Evolutionary conservation across 192 early-diverging fungal species (phyloP), one percentile per base, ranked within the genome.

Genomic region (Backusella tarrabulga): DNA sequence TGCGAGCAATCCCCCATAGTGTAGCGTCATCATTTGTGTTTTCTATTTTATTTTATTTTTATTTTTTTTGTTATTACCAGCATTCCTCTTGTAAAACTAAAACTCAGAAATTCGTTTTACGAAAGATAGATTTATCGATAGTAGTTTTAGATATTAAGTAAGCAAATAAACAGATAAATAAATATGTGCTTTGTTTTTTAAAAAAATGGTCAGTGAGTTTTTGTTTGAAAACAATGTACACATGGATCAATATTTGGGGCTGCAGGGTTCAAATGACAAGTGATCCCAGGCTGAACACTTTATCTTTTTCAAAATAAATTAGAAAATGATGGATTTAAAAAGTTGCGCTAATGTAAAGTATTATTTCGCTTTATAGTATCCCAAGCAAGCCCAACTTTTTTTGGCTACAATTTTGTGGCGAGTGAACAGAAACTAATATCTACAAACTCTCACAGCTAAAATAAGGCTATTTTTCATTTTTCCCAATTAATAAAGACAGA

Each of bases 201-300:
- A 26, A 63, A 63, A 63, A 26, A 23, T 60, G 54, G 54, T 11
- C 21, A 63, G 23, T 63, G 56, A 15, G 56, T 63, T 29, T 29
- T 9, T 63, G 23, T 63, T 63, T 63, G 23, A 63, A 63, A 63
- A 63, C 56, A 63, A 63, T 56, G 21, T 56, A 63, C 56, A 63
- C 8, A 26, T 63, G 26, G 23, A 63, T 63, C 56, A 29, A 29
- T 63, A 63, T 63, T 63, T 63, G 26, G 46, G 56, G 23, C 23
- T 63, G 56, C 56, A 63, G 56, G 56, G 56, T 63, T 63, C 56
- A 63, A 63, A 29, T 26, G 56, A 29, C 56, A 56, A 56, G 54
- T 56, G 54, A 56, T 21, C 54, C 54, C 54, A 63, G 56, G 11
- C 3, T 29, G 26, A 21, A 63, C 1, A 63, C 56, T 63, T 29